phyloP scores from a whole-genome alignment of 2,329 filamentous ascomycete genomes.

The Gliomastix tumulicola region DNA sequence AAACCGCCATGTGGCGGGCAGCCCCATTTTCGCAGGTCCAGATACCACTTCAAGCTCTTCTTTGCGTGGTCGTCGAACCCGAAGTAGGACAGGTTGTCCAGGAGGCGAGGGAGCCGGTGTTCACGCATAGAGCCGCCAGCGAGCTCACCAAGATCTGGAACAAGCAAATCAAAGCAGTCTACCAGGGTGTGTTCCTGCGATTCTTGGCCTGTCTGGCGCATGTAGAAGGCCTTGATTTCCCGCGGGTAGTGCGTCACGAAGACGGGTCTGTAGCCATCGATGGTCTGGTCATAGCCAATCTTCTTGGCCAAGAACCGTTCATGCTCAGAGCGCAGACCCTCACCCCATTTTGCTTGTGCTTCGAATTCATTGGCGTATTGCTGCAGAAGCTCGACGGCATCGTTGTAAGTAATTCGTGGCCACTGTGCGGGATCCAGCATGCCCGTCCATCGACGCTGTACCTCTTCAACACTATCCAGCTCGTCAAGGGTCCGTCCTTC shows the following conservation, averaged over 20 bases:
- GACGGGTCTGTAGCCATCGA: slow-evolving; percentile 54
- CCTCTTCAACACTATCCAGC: slow-evolving; percentile 31
- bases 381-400: slow-evolving; percentile 66
- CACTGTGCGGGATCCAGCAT: slow-evolving; percentile 50
- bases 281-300: slow-evolving; percentile 44
- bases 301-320: slow-evolving; percentile 76
- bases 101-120: slow-evolving; percentile 61
- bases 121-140: slow-evolving; percentile 87
- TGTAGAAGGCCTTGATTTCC: slow-evolving; percentile 82
- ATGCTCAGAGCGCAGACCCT: slow-evolving; percentile 81
- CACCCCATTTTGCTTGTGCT: slow-evolving; percentile 62
- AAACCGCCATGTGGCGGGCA: slow-evolving; percentile 88
- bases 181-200: slow-evolving; percentile 45
- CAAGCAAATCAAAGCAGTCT: slow-evolving; percentile 84
- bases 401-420: slow-evolving; percentile 76
- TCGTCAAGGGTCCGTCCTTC: slow-evolving; percentile 34
- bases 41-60: slow-evolving; percentile 67
- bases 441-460: slow-evolving; percentile 66
- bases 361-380: slow-evolving; percentile 56
- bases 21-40: slow-evolving; percentile 84
- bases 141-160: slow-evolving; percentile 80
- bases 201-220: slow-evolving; percentile 38
- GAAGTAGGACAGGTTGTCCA: slow-evolving; percentile 63
- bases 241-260: slow-evolving; percentile 94
- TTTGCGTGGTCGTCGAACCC: slow-evolving; percentile 43